Percentiles rank a stretch among this genome's conserved stretches.
Evolutionary conservation across 2,329 filamentous ascomycete species (phyloP).

Genomic region (Phialocephala sp.): DNA sequence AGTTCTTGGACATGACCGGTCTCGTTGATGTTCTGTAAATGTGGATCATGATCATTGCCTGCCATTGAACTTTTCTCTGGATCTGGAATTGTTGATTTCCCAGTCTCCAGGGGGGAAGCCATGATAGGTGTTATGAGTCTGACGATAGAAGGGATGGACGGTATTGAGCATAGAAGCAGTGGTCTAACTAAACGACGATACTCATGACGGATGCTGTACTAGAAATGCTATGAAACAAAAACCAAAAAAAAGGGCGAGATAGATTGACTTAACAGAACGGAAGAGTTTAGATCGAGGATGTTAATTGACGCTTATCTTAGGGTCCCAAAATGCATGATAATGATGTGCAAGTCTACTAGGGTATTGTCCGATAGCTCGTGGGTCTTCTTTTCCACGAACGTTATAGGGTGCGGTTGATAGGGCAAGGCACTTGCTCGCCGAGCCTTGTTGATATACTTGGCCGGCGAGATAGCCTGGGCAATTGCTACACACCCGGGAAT

Average conservation of each 20-base stretch:
- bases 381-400: neutral
- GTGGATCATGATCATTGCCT: constrained; percentile 10
- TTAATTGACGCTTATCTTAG: constrained; percentile 1
- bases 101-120: neutral
- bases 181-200: neutral
- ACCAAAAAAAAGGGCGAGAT: neutral
- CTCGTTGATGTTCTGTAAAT: constrained; percentile 47
- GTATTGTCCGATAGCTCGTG: constrained; percentile 5
- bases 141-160: neutral
- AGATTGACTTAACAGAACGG: neutral
- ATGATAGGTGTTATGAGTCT: constrained; percentile 1
- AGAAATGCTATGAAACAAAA: neutral
- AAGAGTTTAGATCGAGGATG: neutral
- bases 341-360: constrained; percentile 2
- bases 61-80: constrained; percentile 26
- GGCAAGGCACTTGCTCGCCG: neutral
- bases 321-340: neutral
- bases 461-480: neutral
- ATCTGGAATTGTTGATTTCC: constrained; percentile 1
- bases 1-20: constrained; percentile 58
- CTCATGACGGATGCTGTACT: neutral
- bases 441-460: neutral
- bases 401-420: neutral
- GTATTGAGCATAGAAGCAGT: neutral
- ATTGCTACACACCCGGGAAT: no score